phyloP scores from a whole-genome alignment of 768 basidiomycete genomes.

The Mycena chlorophos region DNA sequence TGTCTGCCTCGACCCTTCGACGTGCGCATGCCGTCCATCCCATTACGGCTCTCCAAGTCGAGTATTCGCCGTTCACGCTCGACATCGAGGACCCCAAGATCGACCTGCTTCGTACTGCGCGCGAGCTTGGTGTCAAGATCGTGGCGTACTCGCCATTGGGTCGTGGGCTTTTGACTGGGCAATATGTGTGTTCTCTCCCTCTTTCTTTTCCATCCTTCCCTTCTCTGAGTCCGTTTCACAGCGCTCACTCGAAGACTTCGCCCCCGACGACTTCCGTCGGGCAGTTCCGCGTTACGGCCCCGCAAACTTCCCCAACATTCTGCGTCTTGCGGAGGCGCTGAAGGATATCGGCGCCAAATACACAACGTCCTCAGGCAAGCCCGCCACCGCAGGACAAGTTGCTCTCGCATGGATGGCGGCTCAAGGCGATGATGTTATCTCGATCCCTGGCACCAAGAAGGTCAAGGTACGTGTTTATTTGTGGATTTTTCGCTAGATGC shows the following conservation, averaged over 20 bases:
- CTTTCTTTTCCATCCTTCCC: too few species aligned
- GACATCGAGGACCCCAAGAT: constrained; percentile 28
- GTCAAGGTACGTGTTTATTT: neutral
- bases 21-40: constrained; percentile 36
- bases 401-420: constrained; percentile 53
- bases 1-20: too few species aligned
- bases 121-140: too few species aligned
- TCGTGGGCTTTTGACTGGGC: constrained; percentile 29
- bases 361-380: constrained; percentile 10
- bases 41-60: constrained; percentile 36
- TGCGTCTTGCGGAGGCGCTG: constrained; percentile 43
- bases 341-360: constrained; percentile 39
- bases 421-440: constrained; percentile 48
- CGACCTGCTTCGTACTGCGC: constrained; percentile 27
- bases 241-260: constrained; percentile 42
- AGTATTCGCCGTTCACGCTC: constrained; percentile 34
- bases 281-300: constrained; percentile 36
- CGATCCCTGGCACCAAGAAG: constrained; percentile 49
- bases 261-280: constrained; percentile 41
- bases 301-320: constrained; percentile 49
- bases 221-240: too few species aligned
- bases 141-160: too few species aligned
- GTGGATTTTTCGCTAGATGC: neutral
- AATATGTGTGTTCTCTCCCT: constrained; percentile 38
- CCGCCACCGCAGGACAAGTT: constrained; percentile 46